Evolutionary conservation across 1,284 basidiomycete species (phyloP).

Genomic region (Cystobasidium pallidum): DNA sequence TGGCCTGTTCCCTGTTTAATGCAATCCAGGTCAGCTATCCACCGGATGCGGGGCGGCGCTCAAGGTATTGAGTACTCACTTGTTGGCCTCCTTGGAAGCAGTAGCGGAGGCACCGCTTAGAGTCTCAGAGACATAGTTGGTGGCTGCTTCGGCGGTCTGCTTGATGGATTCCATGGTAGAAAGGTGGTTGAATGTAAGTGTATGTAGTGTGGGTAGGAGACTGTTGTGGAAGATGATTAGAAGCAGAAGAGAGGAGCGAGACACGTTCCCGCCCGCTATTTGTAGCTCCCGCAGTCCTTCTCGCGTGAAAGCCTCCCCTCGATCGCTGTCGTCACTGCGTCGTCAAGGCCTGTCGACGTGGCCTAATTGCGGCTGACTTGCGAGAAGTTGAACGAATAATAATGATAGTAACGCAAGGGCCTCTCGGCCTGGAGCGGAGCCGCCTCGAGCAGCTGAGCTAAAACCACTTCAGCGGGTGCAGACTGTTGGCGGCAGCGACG

Average conservation of each 20-base stretch:
- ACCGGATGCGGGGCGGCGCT: not conserved
- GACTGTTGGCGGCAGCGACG: no score
- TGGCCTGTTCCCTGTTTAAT: conserved; percentile 52
- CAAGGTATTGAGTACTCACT: not conserved
- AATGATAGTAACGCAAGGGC: not conserved
- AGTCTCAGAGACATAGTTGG: conserved; percentile 49
- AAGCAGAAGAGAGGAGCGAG: not conserved
- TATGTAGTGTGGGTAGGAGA: not conserved
- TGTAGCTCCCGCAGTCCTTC: not conserved
- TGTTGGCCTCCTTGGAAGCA: conserved; percentile 26
- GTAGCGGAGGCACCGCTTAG: conserved; percentile 13
- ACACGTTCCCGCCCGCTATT: not conserved
- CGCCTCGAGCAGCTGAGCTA: no score
- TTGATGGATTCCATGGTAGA: conserved; percentile 22
- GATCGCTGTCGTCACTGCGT: not conserved
- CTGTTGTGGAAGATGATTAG: not conserved
- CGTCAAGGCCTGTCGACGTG: conserved; percentile 1
- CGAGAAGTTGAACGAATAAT: not conserved
- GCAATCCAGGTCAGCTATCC: no score
- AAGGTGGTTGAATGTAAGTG: not conserved
- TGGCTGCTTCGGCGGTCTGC: conserved; percentile 3
- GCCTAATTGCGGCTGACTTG: not conserved
- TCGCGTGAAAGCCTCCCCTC: not conserved
- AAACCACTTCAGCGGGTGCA: no score
- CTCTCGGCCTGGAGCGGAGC: no score